Base-by-base conservation (phyloP, 352 stramenopile genomes). In the Phytophthora meadii region DNA sequence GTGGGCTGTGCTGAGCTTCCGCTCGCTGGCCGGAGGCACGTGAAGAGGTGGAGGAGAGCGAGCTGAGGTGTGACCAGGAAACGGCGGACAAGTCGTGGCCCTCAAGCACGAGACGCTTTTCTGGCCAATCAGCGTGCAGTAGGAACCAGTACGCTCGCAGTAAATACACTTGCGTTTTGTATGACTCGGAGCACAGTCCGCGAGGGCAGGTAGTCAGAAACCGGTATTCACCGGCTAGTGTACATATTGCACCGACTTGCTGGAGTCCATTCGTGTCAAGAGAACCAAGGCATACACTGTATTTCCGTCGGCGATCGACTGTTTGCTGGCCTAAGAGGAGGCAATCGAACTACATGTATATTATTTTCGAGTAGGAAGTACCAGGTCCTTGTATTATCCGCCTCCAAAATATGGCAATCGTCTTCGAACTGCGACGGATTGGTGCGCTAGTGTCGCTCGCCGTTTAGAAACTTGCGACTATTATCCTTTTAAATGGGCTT, bases 1-100 rank as follows among this genome's bases (percentile, higher is more conserved):
- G 58, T 50, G 39, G 39, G 57, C 59, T 68, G 65, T 69, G 65
- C 65, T 70, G 65, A 74, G 65, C 65, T 74, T 37, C 49, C 54
- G 66, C 66, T 70, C 66, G 61, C 64, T 65, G 42, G 48, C 60
- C 54, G 52, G 24, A 39, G 19, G 39, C 39, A 53, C 60, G 57
- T 70, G 60, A n/a, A 52, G 54, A 49, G 28, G 65, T 55, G 41
- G 41, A 36, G 45, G 45, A 40, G 36, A 3, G 5, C 53, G 64
- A 53, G 27, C 51, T 69, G 30, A 51, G 28, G 32, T 66, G 64
- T 47, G 45, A 61, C 32, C 54, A 45, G 47, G 39, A 36, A 36
- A 36, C 30, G 24, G 14, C 27, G 45, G 39, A 30, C 55, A 65
- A 70, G 55, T 60, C 44, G 50, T 62, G 39, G 36, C 17, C 17